A percentile compares a stretch with the other conserved stretches of the same genome.
Evolutionary conservation across 2,329 filamentous ascomycete genomes (phyloP).

Genomic region (Dactylellina haptotyla): DNA sequence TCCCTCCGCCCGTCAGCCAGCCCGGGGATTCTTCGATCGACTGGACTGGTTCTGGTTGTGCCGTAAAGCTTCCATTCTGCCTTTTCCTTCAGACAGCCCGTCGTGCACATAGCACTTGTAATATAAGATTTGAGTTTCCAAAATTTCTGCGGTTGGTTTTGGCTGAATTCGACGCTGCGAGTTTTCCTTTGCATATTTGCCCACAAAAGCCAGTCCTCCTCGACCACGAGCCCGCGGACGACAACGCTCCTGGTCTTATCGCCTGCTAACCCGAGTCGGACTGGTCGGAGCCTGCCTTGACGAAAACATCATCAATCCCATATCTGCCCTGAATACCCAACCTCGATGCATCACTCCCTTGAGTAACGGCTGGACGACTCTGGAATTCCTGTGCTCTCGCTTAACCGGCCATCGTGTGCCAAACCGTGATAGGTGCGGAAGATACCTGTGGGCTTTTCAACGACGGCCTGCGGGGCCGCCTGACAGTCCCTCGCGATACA

Average conservation of each 20-base stretch:
- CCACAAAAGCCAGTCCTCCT: slow-evolving; percentile 12
- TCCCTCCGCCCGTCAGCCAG: too few relatives aligned
- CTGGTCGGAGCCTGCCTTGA: slow-evolving; percentile 22
- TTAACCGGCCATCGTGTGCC: slow-evolving; percentile 9
- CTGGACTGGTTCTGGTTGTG: slow-evolving; percentile 16
- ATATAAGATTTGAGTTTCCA: slow-evolving; percentile 27
- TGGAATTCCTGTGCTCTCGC: slow-evolving; percentile 20
- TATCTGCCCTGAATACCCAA: neutral
- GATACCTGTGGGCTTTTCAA: neutral
- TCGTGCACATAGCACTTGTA: too few relatives aligned
- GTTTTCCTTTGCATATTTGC: neutral
- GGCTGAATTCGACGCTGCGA: neutral
- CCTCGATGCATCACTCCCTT: slow-evolving; percentile 15
- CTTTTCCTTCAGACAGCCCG: too few relatives aligned
- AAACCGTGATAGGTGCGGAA: neutral
- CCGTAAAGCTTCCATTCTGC: too few relatives aligned
- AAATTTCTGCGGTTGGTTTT: neutral
- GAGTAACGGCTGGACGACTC: slow-evolving; percentile 7
- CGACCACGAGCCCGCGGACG: neutral
- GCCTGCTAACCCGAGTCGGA: slow-evolving; percentile 38
- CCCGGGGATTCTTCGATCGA: too few relatives aligned
- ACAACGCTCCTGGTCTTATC: slow-evolving; percentile 25
- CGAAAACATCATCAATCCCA: slow-evolving; percentile 9
- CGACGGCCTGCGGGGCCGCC: neutral
- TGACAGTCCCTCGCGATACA: neutral